These are phyloP conservation scores for Ustilago cynodontis DNA, from an alignment of 1,284 basidiomycete species.

Conservation along the genomic window DNA sequence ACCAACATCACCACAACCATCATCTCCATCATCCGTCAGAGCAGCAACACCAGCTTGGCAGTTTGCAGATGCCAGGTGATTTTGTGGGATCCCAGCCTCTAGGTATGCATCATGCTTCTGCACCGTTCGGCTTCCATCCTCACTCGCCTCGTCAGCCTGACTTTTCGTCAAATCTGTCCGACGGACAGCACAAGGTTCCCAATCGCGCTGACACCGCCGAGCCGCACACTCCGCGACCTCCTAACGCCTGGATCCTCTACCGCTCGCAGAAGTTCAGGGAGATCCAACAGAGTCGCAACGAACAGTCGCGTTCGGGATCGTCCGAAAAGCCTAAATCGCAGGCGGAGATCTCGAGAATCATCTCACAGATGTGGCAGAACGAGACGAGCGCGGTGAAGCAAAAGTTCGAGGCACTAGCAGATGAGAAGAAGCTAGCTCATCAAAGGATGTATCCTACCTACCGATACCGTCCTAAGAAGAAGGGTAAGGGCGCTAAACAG, in stretches of 20 bases:
- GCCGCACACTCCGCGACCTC: constrained; percentile 77
- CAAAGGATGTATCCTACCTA: constrained; percentile 50
- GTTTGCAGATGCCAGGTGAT: constrained; percentile 28
- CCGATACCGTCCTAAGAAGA: constrained; percentile 49
- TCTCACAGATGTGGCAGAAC: constrained; percentile 79
- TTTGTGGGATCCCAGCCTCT: constrained; percentile 5
- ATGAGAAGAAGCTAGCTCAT: constrained; percentile 76
- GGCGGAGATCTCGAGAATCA: constrained; percentile 79
- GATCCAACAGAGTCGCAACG: constrained; percentile 70
- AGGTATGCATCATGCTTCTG: constrained; percentile 7
- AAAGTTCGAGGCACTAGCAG: constrained; percentile 80
- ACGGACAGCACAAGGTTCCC: constrained; percentile 11
- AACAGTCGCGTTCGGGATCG: constrained; percentile 65
- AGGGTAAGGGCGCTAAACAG: constrained; percentile 26
- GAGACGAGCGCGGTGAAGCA: constrained; percentile 75
- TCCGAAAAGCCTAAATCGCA: constrained; percentile 74
- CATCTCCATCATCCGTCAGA: constrained; percentile 13
- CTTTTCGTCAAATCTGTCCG: constrained; percentile 7
- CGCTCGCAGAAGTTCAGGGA: constrained; percentile 77
- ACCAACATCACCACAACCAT: constrained; percentile 7
- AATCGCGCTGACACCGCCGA: constrained; percentile 19
- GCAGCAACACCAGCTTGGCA: constrained; percentile 13
- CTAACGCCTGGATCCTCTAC: constrained; percentile 93
- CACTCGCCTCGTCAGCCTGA: constrained; percentile 7
- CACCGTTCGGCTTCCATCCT: constrained; percentile 13